Conservation (phyloP, 768 basidiomycete species). For the Phlegmacium glaucopus region DNA sequence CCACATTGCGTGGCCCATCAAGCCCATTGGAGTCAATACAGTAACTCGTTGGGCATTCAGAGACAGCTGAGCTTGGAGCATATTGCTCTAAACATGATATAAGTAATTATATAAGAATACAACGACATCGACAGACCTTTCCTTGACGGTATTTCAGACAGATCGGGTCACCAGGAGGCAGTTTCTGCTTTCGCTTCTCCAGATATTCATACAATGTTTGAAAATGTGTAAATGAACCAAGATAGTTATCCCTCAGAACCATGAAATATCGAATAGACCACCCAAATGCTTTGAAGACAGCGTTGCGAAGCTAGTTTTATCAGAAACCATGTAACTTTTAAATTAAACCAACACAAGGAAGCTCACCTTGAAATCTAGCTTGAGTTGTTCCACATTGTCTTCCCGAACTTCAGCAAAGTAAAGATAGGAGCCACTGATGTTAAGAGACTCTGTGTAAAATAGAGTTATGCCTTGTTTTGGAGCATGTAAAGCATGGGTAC, state of each 20-base stretch:
- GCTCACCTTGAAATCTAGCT: constrained; percentile 59
- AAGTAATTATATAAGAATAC: constrained; percentile 2
- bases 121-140: constrained; percentile 44
- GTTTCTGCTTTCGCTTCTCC: constrained; percentile 53
- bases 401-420: constrained; percentile 66
- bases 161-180: constrained; percentile 78
- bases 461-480: constrained; percentile 58
- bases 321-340: neutral
- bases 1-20: constrained; percentile 55
- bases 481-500: constrained; percentile 72
- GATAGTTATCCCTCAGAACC: constrained; percentile 89
- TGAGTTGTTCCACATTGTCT: constrained; percentile 77
- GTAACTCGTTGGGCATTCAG: constrained; percentile 49
- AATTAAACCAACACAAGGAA: neutral
- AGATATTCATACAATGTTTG: constrained; percentile 85
- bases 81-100: constrained; percentile 58
- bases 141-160: constrained; percentile 75
- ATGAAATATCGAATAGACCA: constrained; percentile 91
- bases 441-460: constrained; percentile 53
- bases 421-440: constrained; percentile 66
- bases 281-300: constrained; percentile 70
- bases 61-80: constrained; percentile 70
- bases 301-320: constrained; percentile 23
- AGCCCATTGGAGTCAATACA: constrained; percentile 62
- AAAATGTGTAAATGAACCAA: constrained; percentile 92